phyloP scores from a whole-genome alignment of 1,139 yeast species.

The Yamadazyma atmosphaerica region DNA sequence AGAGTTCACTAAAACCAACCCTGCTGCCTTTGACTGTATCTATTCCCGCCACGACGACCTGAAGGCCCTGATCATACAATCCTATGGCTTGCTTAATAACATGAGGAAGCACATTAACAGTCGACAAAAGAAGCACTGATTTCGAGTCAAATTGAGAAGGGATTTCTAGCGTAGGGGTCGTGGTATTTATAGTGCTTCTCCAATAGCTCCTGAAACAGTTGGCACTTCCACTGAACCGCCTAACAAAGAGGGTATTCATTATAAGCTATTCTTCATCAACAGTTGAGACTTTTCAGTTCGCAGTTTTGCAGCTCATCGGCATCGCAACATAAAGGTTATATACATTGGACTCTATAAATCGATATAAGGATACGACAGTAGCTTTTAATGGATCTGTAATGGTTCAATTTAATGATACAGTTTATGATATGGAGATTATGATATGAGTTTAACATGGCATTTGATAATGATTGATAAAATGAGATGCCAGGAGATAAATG shows the following conservation, averaged over 20 bases:
- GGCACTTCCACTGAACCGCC: constrained; percentile 7
- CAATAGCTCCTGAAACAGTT: constrained; percentile 1
- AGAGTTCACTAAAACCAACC: constrained; percentile 48
- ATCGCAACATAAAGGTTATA: no score
- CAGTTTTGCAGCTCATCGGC: neutral
- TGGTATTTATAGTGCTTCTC: constrained; percentile 24
- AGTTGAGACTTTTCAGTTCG: no score
- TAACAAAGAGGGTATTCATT: neutral
- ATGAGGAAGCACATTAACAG: constrained; percentile 41
- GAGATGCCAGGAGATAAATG: no score
- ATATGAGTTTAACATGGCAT: no score
- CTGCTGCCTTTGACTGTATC: constrained; percentile 46
- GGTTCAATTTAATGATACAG: no score
- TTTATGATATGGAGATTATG: no score
- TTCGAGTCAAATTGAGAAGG: constrained; percentile 21
- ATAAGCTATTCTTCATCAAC: no score
- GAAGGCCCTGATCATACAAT: constrained; percentile 31
- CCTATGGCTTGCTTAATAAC: constrained; percentile 34
- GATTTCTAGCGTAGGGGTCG: constrained; percentile 5
- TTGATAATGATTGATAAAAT: no score
- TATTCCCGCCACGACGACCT: constrained; percentile 49
- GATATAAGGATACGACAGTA: no score
- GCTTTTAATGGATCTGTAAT: no score
- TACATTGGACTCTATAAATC: no score
- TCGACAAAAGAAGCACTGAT: constrained; percentile 37